These are phyloP conservation scores for Nelumbo lutea DNA, from an alignment of 164 flowering plant species.

Conservation along the genomic window DNA sequence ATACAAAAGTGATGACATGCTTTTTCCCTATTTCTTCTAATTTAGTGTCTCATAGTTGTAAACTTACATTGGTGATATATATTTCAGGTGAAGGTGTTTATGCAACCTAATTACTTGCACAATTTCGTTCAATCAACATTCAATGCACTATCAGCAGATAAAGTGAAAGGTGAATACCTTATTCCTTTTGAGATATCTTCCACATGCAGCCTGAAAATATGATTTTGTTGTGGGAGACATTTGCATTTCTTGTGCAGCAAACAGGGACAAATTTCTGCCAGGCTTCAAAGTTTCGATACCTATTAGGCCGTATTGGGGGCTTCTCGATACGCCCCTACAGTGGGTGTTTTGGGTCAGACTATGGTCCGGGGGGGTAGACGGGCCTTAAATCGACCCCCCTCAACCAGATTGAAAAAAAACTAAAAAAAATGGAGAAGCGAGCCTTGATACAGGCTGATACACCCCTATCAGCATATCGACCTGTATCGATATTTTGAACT, in stretches of 20 bases:
- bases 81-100: constrained; percentile 87
- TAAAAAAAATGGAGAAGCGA: no score
- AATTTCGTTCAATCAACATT: constrained; percentile 95
- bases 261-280: neutral
- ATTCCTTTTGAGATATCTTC: neutral
- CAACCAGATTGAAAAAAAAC: no score
- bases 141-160: constrained; percentile 70
- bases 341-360: no score
- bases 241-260: neutral
- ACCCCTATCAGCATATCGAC: neutral
- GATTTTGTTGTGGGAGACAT: neutral
- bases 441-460: no score
- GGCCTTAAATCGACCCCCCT: no score
- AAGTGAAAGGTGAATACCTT: constrained; percentile 58
- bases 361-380: no score
- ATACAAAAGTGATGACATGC: neutral
- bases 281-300: neutral
- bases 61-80: neutral
- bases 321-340: no score
- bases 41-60: neutral
- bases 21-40: neutral
- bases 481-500: neutral
- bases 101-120: constrained; percentile 75
- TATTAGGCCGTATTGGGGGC: no score
- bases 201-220: neutral